These are phyloP conservation scores for Scheffersomyces amazonensis DNA, from an alignment of 805 yeast genomes.

Conservation along the genomic window DNA sequence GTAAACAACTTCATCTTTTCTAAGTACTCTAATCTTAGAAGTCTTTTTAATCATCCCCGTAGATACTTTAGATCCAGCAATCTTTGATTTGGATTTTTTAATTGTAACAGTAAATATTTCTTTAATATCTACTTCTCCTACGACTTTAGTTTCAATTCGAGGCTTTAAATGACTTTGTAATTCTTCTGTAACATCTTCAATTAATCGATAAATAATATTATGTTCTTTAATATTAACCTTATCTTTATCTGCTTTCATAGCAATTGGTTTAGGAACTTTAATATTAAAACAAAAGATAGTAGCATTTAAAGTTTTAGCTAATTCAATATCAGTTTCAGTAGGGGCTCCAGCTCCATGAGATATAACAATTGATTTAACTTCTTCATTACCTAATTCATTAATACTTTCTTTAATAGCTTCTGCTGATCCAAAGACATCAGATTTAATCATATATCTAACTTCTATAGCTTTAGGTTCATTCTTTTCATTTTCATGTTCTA, in stretches of 20 bases:
- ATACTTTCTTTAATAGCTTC: conserved; percentile 90
- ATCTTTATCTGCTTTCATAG: conserved; percentile 51
- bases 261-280: conserved; percentile 61
- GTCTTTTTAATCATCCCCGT: conserved; percentile 65
- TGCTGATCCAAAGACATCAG: conserved; percentile 92
- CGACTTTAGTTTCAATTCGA: conserved; percentile 58
- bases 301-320: conserved; percentile 50
- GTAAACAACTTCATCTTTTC: conserved; percentile 47
- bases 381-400: conserved; percentile 80
- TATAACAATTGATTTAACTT: conserved; percentile 68
- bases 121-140: conserved; percentile 66
- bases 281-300: conserved; percentile 77
- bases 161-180: conserved; percentile 64
- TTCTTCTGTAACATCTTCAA: conserved; percentile 74
- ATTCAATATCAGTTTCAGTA: conserved; percentile 38
- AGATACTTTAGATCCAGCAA: conserved; percentile 86
- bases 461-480: conserved; percentile 21
- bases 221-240: conserved; percentile 61
- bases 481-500: conserved; percentile 22
- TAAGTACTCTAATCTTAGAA: conserved; percentile 54
- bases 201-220: conserved; percentile 81
- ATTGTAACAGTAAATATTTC: conserved; percentile 69
- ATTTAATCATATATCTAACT: conserved; percentile 68
- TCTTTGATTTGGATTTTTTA: conserved; percentile 51
- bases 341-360: conserved; percentile 80